Conservation (phyloP, 1,284 basidiomycete genomes). For the Papiliotrema laurentii region DNA sequence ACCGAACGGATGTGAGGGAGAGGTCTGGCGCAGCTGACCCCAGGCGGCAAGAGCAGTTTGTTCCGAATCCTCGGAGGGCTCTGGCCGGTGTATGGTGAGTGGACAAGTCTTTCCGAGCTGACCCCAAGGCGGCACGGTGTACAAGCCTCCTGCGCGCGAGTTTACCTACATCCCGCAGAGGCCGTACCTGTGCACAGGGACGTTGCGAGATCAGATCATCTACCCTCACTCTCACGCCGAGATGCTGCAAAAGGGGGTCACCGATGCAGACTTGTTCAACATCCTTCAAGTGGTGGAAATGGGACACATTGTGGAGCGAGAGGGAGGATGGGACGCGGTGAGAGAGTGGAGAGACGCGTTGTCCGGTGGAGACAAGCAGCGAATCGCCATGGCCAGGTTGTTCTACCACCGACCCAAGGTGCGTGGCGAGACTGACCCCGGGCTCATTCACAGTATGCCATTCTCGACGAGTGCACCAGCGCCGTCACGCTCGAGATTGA, state of each 20-base stretch:
- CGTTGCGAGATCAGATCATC: constrained; percentile 82
- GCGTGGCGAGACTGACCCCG: constrained; percentile 4
- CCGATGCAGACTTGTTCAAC: constrained; percentile 68
- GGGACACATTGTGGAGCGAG: constrained; percentile 83
- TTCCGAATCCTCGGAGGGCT: constrained; percentile 94
- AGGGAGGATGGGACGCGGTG: constrained; percentile 87
- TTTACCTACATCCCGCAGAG: constrained; percentile 96
- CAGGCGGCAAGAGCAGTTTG: constrained; percentile 76
- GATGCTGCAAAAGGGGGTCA: constrained; percentile 56
- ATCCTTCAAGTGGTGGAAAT: constrained; percentile 81
- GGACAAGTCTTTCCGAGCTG: background rate
- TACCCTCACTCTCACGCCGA: constrained; percentile 74
- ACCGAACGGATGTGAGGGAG: constrained; percentile 65
- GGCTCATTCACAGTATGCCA: constrained; percentile 66
- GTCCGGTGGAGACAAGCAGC: constrained; percentile 62
- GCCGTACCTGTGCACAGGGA: constrained; percentile 89
- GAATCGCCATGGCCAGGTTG: constrained; percentile 93
- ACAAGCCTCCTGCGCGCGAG: constrained; percentile 80
- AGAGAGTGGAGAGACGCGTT: constrained; percentile 91
- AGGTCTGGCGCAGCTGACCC: constrained; percentile 39
- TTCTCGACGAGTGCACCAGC: constrained; percentile 92
- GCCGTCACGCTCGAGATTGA: constrained; percentile 92
- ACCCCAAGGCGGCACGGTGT: constrained; percentile 70
- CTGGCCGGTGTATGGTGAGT: constrained; percentile 86
- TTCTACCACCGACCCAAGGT: constrained; percentile 95